Conservation (phyloP, 306 rosid species). For the Cicer chorassanicum region DNA sequence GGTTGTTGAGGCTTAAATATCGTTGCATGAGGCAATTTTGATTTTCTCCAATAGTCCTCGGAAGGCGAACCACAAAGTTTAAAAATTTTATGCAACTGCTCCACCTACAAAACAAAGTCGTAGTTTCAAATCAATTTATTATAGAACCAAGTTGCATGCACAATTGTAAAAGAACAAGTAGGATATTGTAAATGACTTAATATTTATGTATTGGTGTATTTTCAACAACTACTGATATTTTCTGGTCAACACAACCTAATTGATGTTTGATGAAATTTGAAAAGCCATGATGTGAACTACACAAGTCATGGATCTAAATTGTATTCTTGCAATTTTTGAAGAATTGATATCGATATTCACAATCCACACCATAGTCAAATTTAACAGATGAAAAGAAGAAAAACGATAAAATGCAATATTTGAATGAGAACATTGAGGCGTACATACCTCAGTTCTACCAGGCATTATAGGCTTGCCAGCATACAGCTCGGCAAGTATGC, state of each 20-base stretch:
- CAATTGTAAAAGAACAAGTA: slow-evolving; percentile 16
- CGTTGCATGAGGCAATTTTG: slow-evolving; percentile 94
- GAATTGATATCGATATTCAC: slow-evolving; percentile 6
- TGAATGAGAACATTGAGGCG: slow-evolving; percentile 20
- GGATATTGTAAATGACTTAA: neutral
- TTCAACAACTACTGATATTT: slow-evolving; percentile 7
- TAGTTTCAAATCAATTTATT: slow-evolving; percentile 35
- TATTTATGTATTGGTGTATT: neutral
- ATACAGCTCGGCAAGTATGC: slow-evolving; percentile 91
- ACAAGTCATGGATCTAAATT: neutral
- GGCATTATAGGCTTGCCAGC: slow-evolving; percentile 97
- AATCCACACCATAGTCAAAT: neutral
- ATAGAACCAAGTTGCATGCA: slow-evolving; percentile 32
- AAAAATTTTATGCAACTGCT: slow-evolving; percentile 89
- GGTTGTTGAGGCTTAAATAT: slow-evolving; percentile 96
- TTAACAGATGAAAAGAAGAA: slow-evolving; percentile 14
- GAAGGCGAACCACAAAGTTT: slow-evolving; percentile 95
- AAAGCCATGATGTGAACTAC: neutral
- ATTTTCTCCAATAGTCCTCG: slow-evolving; percentile 93
- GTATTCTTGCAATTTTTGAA: neutral
- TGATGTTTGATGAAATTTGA: slow-evolving; percentile 6
- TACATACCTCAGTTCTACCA: slow-evolving; percentile 87
- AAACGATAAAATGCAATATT: slow-evolving; percentile 35
- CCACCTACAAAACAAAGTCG: slow-evolving; percentile 67
- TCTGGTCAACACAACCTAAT: neutral